These are phyloP conservation scores for Erodium trifolium DNA, from an alignment of 441 rosid species.

Conservation along the genomic window DNA sequence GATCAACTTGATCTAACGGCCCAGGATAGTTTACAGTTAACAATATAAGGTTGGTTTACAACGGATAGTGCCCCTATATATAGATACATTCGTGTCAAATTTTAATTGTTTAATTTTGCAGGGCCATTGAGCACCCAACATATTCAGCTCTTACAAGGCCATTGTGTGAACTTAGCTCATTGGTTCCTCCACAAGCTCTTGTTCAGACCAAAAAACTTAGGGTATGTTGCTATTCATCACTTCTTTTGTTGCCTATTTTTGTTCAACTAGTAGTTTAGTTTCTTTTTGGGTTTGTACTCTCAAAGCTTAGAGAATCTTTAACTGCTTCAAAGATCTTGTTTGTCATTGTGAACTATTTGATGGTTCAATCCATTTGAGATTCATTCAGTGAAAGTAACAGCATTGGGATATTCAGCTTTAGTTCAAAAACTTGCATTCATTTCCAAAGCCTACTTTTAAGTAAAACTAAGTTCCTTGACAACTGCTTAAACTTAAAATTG, in stretches of 20 bases:
- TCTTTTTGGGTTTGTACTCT: background rate
- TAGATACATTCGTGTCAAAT: background rate
- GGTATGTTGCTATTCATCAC: slow-evolving; percentile 36
- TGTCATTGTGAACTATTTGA: background rate
- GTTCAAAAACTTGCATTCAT: background rate
- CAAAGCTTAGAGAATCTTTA: background rate
- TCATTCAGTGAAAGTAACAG: background rate
- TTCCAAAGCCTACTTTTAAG: background rate
- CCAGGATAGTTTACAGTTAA: too few species aligned
- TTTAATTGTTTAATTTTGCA: slow-evolving; percentile 25
- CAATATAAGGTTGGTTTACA: too few species aligned
- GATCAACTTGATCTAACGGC: too few species aligned
- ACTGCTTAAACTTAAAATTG: background rate
- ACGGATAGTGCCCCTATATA: background rate
- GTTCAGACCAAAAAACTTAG: slow-evolving; percentile 89
- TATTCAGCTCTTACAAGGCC: slow-evolving; percentile 97
- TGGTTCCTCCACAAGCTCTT: slow-evolving; percentile 83
- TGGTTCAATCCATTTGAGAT: slow-evolving; percentile 3
- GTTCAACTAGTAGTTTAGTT: background rate
- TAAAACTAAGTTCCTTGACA: background rate
- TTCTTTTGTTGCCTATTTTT: slow-evolving; percentile 16
- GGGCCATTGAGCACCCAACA: slow-evolving; percentile 98
- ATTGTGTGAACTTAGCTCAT: slow-evolving; percentile 89
- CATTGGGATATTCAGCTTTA: background rate
- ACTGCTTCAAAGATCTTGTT: background rate